A percentile compares a stretch with the other conserved stretches of the same genome.
phyloP scores from a whole-genome alignment of 164 flowering plant genomes.

The Platanus orientalis region DNA sequence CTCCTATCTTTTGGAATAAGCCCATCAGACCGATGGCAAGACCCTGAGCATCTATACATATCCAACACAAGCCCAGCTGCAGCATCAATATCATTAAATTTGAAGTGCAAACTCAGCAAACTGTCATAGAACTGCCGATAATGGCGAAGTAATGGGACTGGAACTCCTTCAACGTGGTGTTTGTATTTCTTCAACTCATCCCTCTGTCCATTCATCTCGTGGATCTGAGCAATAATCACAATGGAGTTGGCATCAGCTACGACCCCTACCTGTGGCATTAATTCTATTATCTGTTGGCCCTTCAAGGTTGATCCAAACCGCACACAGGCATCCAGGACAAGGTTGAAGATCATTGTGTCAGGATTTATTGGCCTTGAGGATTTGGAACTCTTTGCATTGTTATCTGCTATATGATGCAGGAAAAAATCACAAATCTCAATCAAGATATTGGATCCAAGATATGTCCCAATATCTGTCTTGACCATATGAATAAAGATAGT shows the following conservation, averaged over 20 bases:
- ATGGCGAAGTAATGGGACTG: constrained; percentile 31
- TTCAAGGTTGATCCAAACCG: constrained; percentile 47
- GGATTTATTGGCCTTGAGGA: constrained; percentile 34
- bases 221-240: constrained; percentile 44
- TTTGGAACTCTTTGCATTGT: constrained; percentile 14
- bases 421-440: constrained; percentile 52
- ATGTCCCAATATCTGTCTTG: constrained; percentile 58
- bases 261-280: constrained; percentile 56
- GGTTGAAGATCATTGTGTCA: constrained; percentile 62
- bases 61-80: constrained; percentile 53
- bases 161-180: constrained; percentile 35
- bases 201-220: constrained; percentile 69
- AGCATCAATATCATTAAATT: constrained; percentile 64
- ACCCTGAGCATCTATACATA: constrained; percentile 23
- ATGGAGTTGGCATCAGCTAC: constrained; percentile 65
- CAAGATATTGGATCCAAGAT: constrained; percentile 68
- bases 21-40: constrained; percentile 12
- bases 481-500: constrained; percentile 64
- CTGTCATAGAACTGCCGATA: constrained; percentile 64
- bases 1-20: constrained; percentile 4
- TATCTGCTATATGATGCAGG: constrained; percentile 6
- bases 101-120: constrained; percentile 70
- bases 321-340: constrained; percentile 75
- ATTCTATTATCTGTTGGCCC: constrained; percentile 60
- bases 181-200: constrained; percentile 69